Evolutionary conservation across 371 early-diverging fungal species (phyloP).

Genomic region (Mortierella sp.): DNA sequence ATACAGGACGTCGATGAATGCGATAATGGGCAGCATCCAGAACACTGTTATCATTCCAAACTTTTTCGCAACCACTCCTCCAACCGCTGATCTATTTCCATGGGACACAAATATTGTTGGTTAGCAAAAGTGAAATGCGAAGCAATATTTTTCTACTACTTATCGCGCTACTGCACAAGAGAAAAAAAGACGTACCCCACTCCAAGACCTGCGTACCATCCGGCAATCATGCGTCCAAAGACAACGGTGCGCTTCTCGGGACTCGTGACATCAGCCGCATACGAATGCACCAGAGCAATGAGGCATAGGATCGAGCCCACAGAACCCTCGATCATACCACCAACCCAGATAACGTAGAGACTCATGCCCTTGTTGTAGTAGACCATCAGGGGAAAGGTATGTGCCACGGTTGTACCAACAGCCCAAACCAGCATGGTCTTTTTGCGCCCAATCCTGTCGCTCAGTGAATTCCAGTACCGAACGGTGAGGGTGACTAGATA

Average conservation of each 20-base stretch:
- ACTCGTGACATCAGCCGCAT: slow-evolving; percentile 33
- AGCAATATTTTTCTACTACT: not conserved
- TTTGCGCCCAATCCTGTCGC: slow-evolving; percentile 39
- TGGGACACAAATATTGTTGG: too few species aligned
- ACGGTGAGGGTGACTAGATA: slow-evolving; percentile 26
- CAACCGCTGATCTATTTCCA: slow-evolving; percentile 21
- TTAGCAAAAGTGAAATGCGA: not conserved
- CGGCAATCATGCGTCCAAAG: slow-evolving; percentile 42
- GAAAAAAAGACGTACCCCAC: slow-evolving; percentile 23
- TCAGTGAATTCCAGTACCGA: slow-evolving; percentile 34
- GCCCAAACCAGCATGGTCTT: slow-evolving; percentile 21
- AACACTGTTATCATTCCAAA: slow-evolving; percentile 23
- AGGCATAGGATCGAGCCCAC: slow-evolving; percentile 18
- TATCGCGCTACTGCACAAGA: too few species aligned
- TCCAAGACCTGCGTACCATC: slow-evolving; percentile 31
- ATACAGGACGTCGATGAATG: slow-evolving; percentile 12
- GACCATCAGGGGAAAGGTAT: slow-evolving; percentile 12
- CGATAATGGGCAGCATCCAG: slow-evolving; percentile 24
- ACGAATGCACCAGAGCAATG: slow-evolving; percentile 29
- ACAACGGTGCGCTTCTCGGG: slow-evolving; percentile 34
- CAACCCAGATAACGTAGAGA: slow-evolving; percentile 25
- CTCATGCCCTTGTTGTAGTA: slow-evolving; percentile 22
- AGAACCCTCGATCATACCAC: slow-evolving; percentile 26
- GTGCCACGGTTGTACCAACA: not conserved
- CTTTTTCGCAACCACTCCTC: slow-evolving; percentile 15